A percentile compares a stretch with the other conserved stretches of the same genome.
These are phyloP conservation scores for Pyrrhoderma noxium DNA, from an alignment of 1,284 basidiomycete species.

Conservation along the genomic window DNA sequence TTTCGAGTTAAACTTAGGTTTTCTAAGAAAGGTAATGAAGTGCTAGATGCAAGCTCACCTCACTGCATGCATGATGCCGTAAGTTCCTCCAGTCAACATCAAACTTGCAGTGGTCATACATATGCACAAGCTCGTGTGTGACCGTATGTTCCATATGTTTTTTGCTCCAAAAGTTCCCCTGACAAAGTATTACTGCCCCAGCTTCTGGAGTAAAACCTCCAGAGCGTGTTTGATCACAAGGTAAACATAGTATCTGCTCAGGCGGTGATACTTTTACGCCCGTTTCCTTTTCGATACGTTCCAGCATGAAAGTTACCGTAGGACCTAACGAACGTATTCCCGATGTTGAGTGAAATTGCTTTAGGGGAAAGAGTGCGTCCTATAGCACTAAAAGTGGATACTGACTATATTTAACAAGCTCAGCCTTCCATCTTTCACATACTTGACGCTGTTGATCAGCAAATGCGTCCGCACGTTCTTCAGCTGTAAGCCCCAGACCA, in stretches of 20 bases:
- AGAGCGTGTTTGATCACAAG: constrained; percentile 66
- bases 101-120: constrained; percentile 93
- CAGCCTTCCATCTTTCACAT: constrained; percentile 54
- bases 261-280: constrained; percentile 55
- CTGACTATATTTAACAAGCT: constrained; percentile 47
- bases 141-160: constrained; percentile 90
- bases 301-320: constrained; percentile 80
- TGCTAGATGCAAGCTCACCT: constrained; percentile 57
- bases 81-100: constrained; percentile 89
- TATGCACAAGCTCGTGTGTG: constrained; percentile 91
- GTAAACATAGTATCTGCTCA: constrained; percentile 72
- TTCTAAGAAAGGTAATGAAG: too few relatives aligned
- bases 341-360: neutral
- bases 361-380: too few relatives aligned
- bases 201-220: constrained; percentile 80
- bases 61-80: constrained; percentile 91
- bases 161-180: constrained; percentile 75
- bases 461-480: constrained; percentile 41
- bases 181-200: constrained; percentile 76
- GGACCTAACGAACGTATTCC: constrained; percentile 49
- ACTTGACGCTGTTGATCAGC: constrained; percentile 34
- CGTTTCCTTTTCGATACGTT: constrained; percentile 66
- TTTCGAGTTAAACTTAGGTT: neutral
- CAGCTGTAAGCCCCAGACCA: constrained; percentile 47
- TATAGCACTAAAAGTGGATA: constrained; percentile 18